Evolutionary conservation across 2,329 filamentous ascomycete species (phyloP).

Genomic region (Alternaria conjuncta): DNA sequence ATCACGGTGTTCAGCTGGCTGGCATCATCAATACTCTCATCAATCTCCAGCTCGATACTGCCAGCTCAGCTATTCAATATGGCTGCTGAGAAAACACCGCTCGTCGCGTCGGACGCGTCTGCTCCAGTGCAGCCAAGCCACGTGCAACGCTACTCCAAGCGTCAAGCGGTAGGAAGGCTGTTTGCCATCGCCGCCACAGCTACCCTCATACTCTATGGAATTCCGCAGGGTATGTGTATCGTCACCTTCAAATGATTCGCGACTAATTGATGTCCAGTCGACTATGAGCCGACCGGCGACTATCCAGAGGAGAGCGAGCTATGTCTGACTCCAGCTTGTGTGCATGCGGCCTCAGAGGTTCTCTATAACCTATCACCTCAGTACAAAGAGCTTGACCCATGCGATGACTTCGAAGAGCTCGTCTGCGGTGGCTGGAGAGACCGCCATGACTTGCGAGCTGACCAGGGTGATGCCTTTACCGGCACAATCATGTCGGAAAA

Average conservation of each 20-base stretch:
- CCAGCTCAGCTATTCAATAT: slow-evolving; percentile 11
- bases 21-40: slow-evolving; percentile 11
- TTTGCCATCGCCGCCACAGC: slow-evolving; percentile 25
- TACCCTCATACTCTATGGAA: slow-evolving; percentile 28
- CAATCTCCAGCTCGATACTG: not conserved
- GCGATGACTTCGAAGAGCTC: slow-evolving; percentile 71
- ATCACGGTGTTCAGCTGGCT: slow-evolving; percentile 32
- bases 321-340: slow-evolving; percentile 66
- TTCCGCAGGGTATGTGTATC: slow-evolving; percentile 14
- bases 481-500: slow-evolving; percentile 67
- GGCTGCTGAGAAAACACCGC: slow-evolving; percentile 30
- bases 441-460: slow-evolving; percentile 68
- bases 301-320: slow-evolving; percentile 20
- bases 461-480: slow-evolving; percentile 67
- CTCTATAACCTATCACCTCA: slow-evolving; percentile 67
- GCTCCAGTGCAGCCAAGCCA: slow-evolving; percentile 17
- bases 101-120: slow-evolving; percentile 19
- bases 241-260: not conserved
- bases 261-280: slow-evolving; percentile 6
- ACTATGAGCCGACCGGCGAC: slow-evolving; percentile 7
- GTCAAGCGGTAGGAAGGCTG: slow-evolving; percentile 21
- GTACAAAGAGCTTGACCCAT: slow-evolving; percentile 70
- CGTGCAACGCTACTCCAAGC: slow-evolving; percentile 19
- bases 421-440: slow-evolving; percentile 72
- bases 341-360: slow-evolving; percentile 68